phyloP scores from a whole-genome alignment of 345 rosid genomes.

The Arabidopsis suecica region DNA sequence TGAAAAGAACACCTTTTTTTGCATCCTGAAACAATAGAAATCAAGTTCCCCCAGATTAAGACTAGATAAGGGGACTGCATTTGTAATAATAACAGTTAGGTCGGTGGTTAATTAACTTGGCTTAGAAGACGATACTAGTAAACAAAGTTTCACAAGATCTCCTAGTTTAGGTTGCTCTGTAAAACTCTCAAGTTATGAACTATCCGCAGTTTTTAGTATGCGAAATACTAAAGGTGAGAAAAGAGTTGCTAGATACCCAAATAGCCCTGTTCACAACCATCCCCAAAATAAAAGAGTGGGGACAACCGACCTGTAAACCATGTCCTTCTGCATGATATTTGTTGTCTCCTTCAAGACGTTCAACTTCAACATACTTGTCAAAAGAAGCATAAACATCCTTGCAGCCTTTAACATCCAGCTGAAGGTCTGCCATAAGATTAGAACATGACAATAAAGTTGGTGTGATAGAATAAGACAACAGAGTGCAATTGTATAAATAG shows the following conservation, averaged over 20 bases:
- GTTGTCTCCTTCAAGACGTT: conserved; percentile 96
- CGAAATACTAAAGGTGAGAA: conserved; percentile 14
- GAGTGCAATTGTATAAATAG: background rate
- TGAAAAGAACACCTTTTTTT: conserved; percentile 86
- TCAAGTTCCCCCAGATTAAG: conserved; percentile 23
- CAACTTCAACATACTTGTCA: conserved; percentile 98
- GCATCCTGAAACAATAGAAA: conserved; percentile 73
- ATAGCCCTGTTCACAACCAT: conserved; percentile 17
- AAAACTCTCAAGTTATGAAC: conserved; percentile 11
- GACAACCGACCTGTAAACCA: conserved; percentile 83
- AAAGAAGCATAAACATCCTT: conserved; percentile 95
- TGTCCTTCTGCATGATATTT: conserved; percentile 90
- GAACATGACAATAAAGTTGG: conserved; percentile 19
- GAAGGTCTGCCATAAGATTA: conserved; percentile 69
- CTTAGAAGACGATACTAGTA: conserved; percentile 11
- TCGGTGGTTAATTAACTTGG: conserved; percentile 15
- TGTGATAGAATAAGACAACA: conserved; percentile 9
- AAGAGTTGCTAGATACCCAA: conserved; percentile 25
- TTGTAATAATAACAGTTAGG: background rate
- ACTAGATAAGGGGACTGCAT: conserved; percentile 22
- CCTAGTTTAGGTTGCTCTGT: conserved; percentile 7
- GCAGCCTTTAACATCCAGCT: conserved; percentile 98
- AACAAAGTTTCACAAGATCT: background rate
- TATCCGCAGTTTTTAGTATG: conserved; percentile 8
- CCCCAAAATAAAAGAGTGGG: conserved; percentile 15